Evolutionary conservation across 2,329 filamentous ascomycete species (phyloP), one percentile per base, ranked within the genome.

Genomic region (Colletotrichum sp.): DNA sequence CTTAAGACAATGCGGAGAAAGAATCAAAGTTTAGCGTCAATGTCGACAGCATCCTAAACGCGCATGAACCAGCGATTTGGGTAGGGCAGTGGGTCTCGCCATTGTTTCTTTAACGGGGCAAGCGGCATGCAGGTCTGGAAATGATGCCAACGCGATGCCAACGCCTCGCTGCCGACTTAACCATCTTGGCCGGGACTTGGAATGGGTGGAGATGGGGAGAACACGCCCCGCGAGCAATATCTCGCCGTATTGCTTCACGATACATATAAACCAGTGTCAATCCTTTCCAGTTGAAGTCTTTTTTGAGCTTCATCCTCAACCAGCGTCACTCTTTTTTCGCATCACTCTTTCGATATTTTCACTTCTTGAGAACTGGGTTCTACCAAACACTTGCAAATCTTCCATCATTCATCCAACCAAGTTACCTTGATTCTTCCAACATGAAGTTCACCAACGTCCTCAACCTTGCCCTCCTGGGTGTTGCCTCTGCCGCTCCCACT

Each of bases 381-480:
- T 72, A 21, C 69, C 21, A 34, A 28, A 44, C 21, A 39, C 10
- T 44, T 44, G 32, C 44, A 62, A 16, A 21, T 21, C 12, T 59
- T 24, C 15, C 16, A 32, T 52, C 69, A 9, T 66, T 9, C 18
- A 64, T 30, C 10, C 28, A 36, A 13, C 4, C 9, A 3, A n/a
- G 5, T 28, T 9, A 6, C 16, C 2, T 7, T 52, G 44, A 52
- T 8, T 0, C 6, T 52, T 13, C 18, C 30, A 77, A n/a, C 18
- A 84, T 84, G 82, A 84, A 83, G 81, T 83, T 82, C 80, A 72
- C 81, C 77, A 79, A 78, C 69, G 71, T 83, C 71, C 71, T 83
- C 75, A 76, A 72, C 72, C 67, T 79, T 63, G 80, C 80, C 77
- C 78, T 85, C 30, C 77, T 80, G 60, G 82, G 80, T 73, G 75